These are phyloP conservation scores for Chlamydomonas asymmetrica DNA, from an alignment of 139 green algal species.

Conservation along the genomic window DNA sequence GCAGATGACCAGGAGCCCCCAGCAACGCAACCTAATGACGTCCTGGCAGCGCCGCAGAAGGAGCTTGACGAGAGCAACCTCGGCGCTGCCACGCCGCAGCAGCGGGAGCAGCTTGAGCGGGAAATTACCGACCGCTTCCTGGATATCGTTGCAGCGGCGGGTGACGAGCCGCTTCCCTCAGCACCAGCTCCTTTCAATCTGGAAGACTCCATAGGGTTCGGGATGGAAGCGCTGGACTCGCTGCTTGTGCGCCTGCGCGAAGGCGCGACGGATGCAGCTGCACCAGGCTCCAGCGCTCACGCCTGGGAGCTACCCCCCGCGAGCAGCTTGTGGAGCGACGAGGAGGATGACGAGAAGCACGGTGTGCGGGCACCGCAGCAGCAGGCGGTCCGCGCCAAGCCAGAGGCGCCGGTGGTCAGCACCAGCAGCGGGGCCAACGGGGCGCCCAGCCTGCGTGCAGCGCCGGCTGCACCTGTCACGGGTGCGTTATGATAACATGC, in stretches of 20 bases:
- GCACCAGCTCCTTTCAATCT: no score
- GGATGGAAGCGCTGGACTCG: conserved; percentile 13
- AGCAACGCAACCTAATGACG: no score
- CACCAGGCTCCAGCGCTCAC: neutral
- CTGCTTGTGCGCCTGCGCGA: conserved; percentile 13
- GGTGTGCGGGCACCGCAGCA: neutral
- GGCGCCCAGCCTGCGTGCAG: neutral
- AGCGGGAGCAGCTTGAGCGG: no score
- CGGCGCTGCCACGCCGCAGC: no score
- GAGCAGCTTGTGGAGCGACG: conserved; percentile 23
- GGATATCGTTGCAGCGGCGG: no score
- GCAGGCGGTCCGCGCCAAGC: neutral
- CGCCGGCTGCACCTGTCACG: no score
- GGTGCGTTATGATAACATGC: neutral
- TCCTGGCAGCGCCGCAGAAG: no score
- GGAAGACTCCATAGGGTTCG: no score
- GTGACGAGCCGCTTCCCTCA: no score
- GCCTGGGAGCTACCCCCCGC: conserved; percentile 1
- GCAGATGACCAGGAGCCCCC: no score
- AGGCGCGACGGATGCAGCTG: neutral
- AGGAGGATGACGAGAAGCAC: conserved; percentile 10
- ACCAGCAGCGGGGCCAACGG: neutral
- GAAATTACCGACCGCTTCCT: no score
- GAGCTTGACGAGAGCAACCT: no score
- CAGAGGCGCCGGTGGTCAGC: neutral